A percentile compares a stretch with the other conserved stretches of the same genome.
Evolutionary conservation across 768 basidiomycete species (phyloP).

Genomic region (Rhodotorula sphaerocarpa): DNA sequence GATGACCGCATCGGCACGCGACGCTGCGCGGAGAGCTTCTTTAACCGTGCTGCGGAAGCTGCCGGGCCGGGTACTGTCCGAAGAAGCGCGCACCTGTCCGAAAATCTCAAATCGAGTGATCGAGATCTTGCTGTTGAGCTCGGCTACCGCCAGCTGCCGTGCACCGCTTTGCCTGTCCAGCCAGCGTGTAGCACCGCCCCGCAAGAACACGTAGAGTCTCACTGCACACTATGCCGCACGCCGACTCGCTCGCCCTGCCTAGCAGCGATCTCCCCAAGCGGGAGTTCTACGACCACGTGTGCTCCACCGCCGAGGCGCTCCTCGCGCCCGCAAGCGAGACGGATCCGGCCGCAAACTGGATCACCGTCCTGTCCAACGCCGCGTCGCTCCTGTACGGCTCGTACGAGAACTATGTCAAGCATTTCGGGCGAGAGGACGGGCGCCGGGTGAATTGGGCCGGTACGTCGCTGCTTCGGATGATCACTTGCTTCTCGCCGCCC

Average conservation of each 20-base stretch:
- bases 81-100: too few species aligned
- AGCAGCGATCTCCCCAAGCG: conserved; percentile 48
- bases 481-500: background rate
- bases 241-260: conserved; percentile 19
- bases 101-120: too few species aligned
- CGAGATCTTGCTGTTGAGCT: too few species aligned
- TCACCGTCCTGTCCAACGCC: conserved; percentile 79
- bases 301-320: conserved; percentile 55
- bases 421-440: conserved; percentile 43
- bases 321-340: conserved; percentile 16
- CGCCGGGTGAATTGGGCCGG: conserved; percentile 87
- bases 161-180: too few species aligned
- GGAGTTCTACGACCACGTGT: conserved; percentile 73
- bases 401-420: conserved; percentile 60
- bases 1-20: too few species aligned
- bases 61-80: too few species aligned
- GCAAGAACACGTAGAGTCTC: background rate
- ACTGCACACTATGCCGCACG: conserved; percentile 16
- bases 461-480: conserved; percentile 45
- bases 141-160: too few species aligned
- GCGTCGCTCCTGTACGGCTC: conserved; percentile 72
- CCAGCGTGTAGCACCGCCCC: too few species aligned
- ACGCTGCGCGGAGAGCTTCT: too few species aligned
- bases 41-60: too few species aligned
- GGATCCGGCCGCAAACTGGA: conserved; percentile 46